These are phyloP conservation scores for Nigrospora oryzae DNA, from an alignment of 2,329 filamentous ascomycete genomes.

Conservation along the genomic window DNA sequence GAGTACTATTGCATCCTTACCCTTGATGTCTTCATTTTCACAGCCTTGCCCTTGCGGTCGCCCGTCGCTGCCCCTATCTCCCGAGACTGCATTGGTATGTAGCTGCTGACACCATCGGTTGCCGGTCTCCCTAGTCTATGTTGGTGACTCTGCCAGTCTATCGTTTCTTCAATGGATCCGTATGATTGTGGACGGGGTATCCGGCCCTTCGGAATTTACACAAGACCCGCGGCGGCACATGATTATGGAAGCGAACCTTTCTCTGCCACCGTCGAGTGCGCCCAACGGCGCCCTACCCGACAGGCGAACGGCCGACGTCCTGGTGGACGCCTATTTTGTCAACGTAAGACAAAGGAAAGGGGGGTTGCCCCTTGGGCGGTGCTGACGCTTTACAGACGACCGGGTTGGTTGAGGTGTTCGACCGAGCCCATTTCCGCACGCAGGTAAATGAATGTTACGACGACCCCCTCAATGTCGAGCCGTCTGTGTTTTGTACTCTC, in stretches of 20 bases:
- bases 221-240: constrained; percentile 47
- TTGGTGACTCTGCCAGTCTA: constrained; percentile 55
- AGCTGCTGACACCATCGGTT: too few species aligned
- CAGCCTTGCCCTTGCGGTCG: too few species aligned
- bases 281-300: constrained; percentile 47
- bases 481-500: constrained; percentile 48
- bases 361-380: neutral
- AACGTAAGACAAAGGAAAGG: constrained; percentile 33
- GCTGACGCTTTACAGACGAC: constrained; percentile 35
- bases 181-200: constrained; percentile 47
- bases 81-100: too few species aligned
- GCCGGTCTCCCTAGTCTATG: constrained; percentile 28
- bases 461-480: constrained; percentile 39
- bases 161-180: constrained; percentile 54
- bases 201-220: constrained; percentile 49
- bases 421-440: constrained; percentile 38
- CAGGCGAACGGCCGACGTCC: constrained; percentile 40
- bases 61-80: too few species aligned
- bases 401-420: constrained; percentile 53
- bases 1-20: constrained; percentile 17
- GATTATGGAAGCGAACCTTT: constrained; percentile 45
- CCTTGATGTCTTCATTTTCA: too few species aligned
- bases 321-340: constrained; percentile 52
- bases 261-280: constrained; percentile 33
- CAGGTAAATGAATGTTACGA: constrained; percentile 44